A percentile compares a stretch with the other conserved stretches of the same genome.
Conservation (phyloP, 345 rosid species). For the Microthlaspi erraticum region DNA sequence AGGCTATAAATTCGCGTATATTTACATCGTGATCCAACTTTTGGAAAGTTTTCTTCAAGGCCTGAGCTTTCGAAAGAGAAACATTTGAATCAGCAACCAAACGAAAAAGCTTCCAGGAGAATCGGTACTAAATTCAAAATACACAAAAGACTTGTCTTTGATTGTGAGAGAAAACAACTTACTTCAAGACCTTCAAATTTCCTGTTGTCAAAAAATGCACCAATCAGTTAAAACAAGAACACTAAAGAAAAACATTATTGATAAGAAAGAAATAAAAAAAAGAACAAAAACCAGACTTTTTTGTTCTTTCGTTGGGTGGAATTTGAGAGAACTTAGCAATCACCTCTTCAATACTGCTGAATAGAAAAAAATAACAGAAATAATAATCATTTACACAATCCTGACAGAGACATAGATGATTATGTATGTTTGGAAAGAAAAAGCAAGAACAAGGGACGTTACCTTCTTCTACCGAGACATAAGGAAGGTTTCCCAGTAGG, state of each 20-base stretch:
- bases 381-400: background rate
- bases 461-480: constrained; percentile 75
- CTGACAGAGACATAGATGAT: background rate
- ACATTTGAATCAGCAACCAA: constrained; percentile 33
- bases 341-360: constrained; percentile 72
- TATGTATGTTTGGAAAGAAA: background rate
- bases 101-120: constrained; percentile 11
- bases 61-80: constrained; percentile 61
- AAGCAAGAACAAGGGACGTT: background rate
- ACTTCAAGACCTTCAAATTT: constrained; percentile 92
- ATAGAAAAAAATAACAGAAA: background rate
- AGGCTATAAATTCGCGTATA: constrained; percentile 72
- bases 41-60: constrained; percentile 84
- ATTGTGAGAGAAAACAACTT: constrained; percentile 46
- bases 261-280: background rate
- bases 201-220: constrained; percentile 51
- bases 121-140: background rate
- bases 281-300: constrained; percentile 51
- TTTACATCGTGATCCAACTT: constrained; percentile 90
- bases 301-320: constrained; percentile 82
- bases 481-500: constrained; percentile 73
- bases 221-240: constrained; percentile 18
- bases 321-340: constrained; percentile 70
- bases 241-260: background rate
- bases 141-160: constrained; percentile 6